Conservation (phyloP, 129 eudicot species). For the Arctium lappa region DNA sequence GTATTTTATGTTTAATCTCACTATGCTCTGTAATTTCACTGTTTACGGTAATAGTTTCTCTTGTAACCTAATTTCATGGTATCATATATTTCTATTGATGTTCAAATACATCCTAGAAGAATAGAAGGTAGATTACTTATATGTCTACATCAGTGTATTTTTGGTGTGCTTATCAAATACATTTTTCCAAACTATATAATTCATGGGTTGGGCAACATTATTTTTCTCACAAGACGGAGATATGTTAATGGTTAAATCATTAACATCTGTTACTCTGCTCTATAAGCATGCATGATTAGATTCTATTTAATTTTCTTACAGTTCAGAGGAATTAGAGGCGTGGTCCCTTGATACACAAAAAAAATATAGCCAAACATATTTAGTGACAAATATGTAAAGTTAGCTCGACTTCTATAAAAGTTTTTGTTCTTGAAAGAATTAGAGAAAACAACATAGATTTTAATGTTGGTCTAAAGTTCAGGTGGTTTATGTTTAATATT, state of each 20-base stretch:
- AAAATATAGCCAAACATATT: background rate
- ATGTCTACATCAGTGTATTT: background rate
- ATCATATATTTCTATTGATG: slow-evolving; percentile 1
- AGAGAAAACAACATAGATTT: background rate
- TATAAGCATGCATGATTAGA: background rate
- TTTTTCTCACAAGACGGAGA: background rate
- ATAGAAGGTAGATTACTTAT: background rate
- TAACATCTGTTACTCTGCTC: background rate
- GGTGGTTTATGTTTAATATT: background rate
- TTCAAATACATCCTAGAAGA: background rate
- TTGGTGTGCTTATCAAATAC: background rate
- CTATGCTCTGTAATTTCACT: background rate
- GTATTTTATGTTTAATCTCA: slow-evolving; percentile 32
- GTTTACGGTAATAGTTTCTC: background rate
- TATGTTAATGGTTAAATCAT: background rate
- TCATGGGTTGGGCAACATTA: background rate
- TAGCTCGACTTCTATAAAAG: background rate
- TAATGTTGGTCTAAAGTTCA: background rate
- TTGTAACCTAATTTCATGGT: background rate
- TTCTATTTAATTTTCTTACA: background rate
- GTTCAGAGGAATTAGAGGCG: too few relatives aligned
- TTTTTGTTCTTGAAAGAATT: background rate
- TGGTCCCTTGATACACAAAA: too few relatives aligned
- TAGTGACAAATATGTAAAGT: background rate
- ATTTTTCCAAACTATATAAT: background rate